Evolutionary conservation across 441 rosid genomes (phyloP).

Genomic region (Erysimum cheiri): DNA sequence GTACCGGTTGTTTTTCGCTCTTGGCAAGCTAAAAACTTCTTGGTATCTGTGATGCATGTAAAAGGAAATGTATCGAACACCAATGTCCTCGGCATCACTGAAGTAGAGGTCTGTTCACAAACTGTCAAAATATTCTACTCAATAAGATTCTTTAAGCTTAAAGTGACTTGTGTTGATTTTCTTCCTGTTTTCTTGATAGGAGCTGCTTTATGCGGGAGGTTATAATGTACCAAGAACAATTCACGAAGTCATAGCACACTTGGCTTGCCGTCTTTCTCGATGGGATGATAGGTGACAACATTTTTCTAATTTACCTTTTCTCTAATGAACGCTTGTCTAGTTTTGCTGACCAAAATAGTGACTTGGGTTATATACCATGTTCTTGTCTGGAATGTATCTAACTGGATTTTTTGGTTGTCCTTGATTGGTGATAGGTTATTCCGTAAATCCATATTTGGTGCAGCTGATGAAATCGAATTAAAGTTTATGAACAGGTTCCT

Average conservation of each 20-base stretch:
- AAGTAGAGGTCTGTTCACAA: conserved; percentile 81
- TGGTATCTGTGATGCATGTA: conserved; percentile 78
- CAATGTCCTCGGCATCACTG: conserved; percentile 81
- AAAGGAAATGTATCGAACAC: conserved; percentile 61
- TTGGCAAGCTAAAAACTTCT: conserved; percentile 94
- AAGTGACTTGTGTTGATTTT: conserved; percentile 1
- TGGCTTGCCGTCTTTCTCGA: conserved; percentile 80
- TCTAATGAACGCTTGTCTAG: not conserved
- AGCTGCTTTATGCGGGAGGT: conserved; percentile 85
- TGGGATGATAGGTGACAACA: conserved; percentile 92
- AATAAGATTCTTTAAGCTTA: conserved; percentile 18
- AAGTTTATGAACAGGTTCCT: conserved; percentile 90
- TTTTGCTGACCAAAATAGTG: conserved; percentile 4
- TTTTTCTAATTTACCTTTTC: conserved; percentile 14
- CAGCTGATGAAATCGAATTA: conserved; percentile 92
- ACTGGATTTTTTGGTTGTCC: not conserved
- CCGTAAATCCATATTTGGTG: conserved; percentile 92
- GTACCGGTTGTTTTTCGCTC: conserved; percentile 88
- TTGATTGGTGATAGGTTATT: conserved; percentile 62
- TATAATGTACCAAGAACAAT: conserved; percentile 80
- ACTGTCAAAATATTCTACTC: conserved; percentile 3
- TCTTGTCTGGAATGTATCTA: conserved; percentile 5
- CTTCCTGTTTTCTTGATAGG: conserved; percentile 48
- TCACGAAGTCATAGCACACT: conserved; percentile 87
- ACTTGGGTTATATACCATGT: not conserved